Percentiles rank a stretch among this genome's conserved stretches.
Evolutionary conservation across 345 rosid genomes (phyloP).

Genomic region (Citrus sinensis): DVS_A1.0 CM039161.1:22962501-22963000

Average conservation of each 20-base stretch:
- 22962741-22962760: not conserved
- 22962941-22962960: conserved; percentile 68
- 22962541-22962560: not conserved
- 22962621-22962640: conserved; percentile 77
- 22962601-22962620: conserved; percentile 78
- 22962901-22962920: conserved; percentile 73
- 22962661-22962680: conserved; percentile 35
- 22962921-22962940: conserved; percentile 61
- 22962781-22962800: not conserved
- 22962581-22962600: conserved; percentile 66
- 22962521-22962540: not conserved
- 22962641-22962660: conserved; percentile 59
- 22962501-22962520: not conserved
- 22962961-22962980: conserved; percentile 22
- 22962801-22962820: conserved; percentile 1
- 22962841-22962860: conserved; percentile 87
- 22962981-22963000: not conserved
- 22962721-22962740: conserved; percentile 64
- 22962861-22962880: conserved; percentile 76
- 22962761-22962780: not conserved
- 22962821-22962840: conserved; percentile 35
- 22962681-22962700: conserved; percentile 57
- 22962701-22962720: conserved; percentile 72
- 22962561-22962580: conserved; percentile 51
- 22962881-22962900: conserved; percentile 67